Percentiles rank a stretch among this genome's conserved stretches.
Evolutionary conservation across 1,284 basidiomycete species (phyloP).

Genomic region (Fomitopsis pinicola): DNA sequence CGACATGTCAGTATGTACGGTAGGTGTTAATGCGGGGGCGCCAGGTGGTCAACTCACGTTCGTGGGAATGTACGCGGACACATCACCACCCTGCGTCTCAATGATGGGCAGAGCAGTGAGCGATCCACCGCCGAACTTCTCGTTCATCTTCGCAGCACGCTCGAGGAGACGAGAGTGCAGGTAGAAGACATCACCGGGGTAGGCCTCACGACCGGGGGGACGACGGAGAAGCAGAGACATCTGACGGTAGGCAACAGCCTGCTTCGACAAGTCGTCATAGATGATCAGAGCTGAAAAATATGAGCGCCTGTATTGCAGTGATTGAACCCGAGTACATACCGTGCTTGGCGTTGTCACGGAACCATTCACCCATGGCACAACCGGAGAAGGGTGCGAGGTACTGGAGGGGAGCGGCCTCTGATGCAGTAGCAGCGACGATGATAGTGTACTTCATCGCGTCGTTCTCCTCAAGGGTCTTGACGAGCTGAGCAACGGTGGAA

Average conservation of each 20-base stretch:
- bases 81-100: conserved; percentile 99
- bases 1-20: not conserved
- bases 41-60: conserved; percentile 47
- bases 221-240: conserved; percentile 99
- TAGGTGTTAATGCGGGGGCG: not conserved
- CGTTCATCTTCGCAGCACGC: conserved; percentile 99
- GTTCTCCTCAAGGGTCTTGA: conserved; percentile 99
- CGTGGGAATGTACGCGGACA: conserved; percentile 94
- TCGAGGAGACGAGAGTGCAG: conserved; percentile 99
- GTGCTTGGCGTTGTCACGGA: conserved; percentile 99
- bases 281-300: conserved; percentile 80
- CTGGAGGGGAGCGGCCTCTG: conserved; percentile 97
- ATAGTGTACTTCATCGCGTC: conserved; percentile 99
- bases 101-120: conserved; percentile 99
- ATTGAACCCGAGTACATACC: conserved; percentile 39
- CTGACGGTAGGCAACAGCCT: conserved; percentile 99
- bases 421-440: conserved; percentile 98
- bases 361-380: conserved; percentile 99
- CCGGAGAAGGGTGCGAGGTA: conserved; percentile 99
- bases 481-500: conserved; percentile 98
- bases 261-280: conserved; percentile 99
- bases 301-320: not conserved
- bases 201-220: conserved; percentile 99
- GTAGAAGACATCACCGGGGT: conserved; percentile 99
- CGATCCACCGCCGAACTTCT: conserved; percentile 96